These are phyloP conservation scores for Cadophora malorum DNA, from an alignment of 2,329 filamentous ascomycete species.

Conservation along the genomic window DNA sequence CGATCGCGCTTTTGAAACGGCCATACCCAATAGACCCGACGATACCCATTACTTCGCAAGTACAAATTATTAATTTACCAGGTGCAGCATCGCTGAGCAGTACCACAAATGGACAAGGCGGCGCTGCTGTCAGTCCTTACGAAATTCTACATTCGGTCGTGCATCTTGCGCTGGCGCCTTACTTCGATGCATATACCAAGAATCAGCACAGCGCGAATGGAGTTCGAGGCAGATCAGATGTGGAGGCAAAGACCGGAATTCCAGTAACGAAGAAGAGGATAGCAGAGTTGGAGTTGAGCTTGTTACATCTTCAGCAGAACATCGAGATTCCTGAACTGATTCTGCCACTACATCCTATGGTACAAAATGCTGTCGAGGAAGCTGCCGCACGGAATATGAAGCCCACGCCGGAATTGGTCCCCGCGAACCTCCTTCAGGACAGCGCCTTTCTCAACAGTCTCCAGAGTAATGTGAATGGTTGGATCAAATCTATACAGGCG, in stretches of 20 bases:
- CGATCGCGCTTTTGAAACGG: slow-evolving; percentile 88
- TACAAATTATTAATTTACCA: slow-evolving; percentile 92
- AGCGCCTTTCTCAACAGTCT: slow-evolving; percentile 92
- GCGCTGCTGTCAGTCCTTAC: slow-evolving; percentile 79
- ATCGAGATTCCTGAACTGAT: slow-evolving; percentile 95
- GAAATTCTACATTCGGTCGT: slow-evolving; percentile 92
- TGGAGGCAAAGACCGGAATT: slow-evolving; percentile 91
- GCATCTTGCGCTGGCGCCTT: slow-evolving; percentile 89
- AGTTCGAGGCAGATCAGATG: slow-evolving; percentile 76
- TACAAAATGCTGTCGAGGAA: slow-evolving; percentile 84
- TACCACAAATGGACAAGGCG: slow-evolving; percentile 71
- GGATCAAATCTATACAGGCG: slow-evolving; percentile 98
- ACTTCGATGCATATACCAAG: slow-evolving; percentile 96
- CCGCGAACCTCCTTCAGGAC: slow-evolving; percentile 78
- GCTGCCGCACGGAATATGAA: slow-evolving; percentile 70
- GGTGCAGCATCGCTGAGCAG: slow-evolving; percentile 73
- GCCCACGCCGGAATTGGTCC: slow-evolving; percentile 80
- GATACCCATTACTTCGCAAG: slow-evolving; percentile 82
- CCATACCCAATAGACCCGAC: slow-evolving; percentile 85
- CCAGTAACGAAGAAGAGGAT: slow-evolving; percentile 97
- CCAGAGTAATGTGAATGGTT: slow-evolving; percentile 91
- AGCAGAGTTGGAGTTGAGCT: slow-evolving; percentile 88
- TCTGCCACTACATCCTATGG: slow-evolving; percentile 84
- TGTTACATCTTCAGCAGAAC: slow-evolving; percentile 94
- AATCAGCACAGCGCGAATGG: slow-evolving; percentile 72